phyloP scores from a whole-genome alignment of 768 basidiomycete species.

The Hericium rajendrae region DNA sequence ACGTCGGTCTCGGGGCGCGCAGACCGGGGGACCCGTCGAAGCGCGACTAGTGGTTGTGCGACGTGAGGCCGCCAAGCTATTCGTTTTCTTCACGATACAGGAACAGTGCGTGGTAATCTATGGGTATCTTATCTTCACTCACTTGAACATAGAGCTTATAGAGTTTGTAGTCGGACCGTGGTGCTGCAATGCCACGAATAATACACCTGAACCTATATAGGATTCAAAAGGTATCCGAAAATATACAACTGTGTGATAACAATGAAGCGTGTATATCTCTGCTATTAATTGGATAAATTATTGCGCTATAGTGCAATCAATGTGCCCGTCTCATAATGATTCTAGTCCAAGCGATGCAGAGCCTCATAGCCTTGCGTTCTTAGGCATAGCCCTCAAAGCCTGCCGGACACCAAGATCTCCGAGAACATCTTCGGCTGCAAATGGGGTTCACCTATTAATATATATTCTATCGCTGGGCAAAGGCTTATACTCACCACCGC shows the following conservation, averaged over 20 bases:
- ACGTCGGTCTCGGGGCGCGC: constrained; percentile 8
- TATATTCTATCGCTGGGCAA: no score
- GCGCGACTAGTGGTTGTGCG: no score
- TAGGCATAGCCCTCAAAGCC: constrained; percentile 68
- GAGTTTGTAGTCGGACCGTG: no score
- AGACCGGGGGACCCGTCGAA: background rate
- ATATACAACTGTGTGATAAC: background rate
- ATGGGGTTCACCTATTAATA: background rate
- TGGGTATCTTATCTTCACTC: background rate
- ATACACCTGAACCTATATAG: background rate
- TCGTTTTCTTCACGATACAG: background rate
- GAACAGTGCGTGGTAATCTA: constrained; percentile 3
- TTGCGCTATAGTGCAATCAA: background rate
- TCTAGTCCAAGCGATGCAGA: background rate
- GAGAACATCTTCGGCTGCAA: constrained; percentile 60
- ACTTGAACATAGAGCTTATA: no score
- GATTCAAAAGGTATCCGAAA: background rate
- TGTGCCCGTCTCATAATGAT: background rate
- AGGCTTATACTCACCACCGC: constrained; percentile 37
- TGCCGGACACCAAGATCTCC: constrained; percentile 76
- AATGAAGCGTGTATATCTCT: background rate
- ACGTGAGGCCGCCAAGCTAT: no score
- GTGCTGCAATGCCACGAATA: background rate
- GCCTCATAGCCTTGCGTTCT: constrained; percentile 47
- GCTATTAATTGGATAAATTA: background rate